Evolutionary conservation across 257 asterid species (phyloP), one percentile per base, ranked within the genome.

Genomic region (Capsicum rhomboideum): DNA sequence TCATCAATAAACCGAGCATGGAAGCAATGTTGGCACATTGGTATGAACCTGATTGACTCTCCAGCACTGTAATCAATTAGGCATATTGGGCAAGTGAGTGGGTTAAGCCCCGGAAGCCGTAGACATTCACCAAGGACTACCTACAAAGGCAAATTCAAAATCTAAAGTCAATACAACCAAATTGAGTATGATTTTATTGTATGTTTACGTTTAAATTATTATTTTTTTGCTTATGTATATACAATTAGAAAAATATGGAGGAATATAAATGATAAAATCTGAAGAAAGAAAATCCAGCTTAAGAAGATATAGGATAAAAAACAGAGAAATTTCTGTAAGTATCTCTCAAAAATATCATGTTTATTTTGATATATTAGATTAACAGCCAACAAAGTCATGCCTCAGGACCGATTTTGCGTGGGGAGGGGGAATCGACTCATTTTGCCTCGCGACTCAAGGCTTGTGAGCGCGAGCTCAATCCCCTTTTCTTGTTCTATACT

Each of bases 21-120:
- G 87, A 85, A 91, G 58, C 85, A 85, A 56, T 88, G 92, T 40
- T 79, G 84, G 42, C 93, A 91, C 49, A 71, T 72, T 13, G 89
- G 90, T 83, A 89, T 84, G 67, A 82, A 23, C 50, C 88, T 87
- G n/a, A 91, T 21, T 44, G 84, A 86, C 31, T 91, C 91, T 58
- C 82, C 75, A 16, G 86, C 69, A n/a, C 31, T 82, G 82, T 88
- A 91, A n/a, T 91, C 90, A 67, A 63, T 82, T 7, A 88, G 84
- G 72, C 92, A 89, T 77, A 91, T 88, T 6, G 90, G 59, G 85
- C 92, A 91, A 21, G 84, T 80, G 2, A 2, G 53, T 46, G 78
- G 86, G 59, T 80, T 79, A 2, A 85, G 84, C 55, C 86, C 83
- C 5, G 77, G 86, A 28, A 85, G 6, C 2, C 64, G 55, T 13